phyloP scores from a whole-genome alignment of 2,329 filamentous ascomycete species.

The Penicillium concentricum region DNA sequence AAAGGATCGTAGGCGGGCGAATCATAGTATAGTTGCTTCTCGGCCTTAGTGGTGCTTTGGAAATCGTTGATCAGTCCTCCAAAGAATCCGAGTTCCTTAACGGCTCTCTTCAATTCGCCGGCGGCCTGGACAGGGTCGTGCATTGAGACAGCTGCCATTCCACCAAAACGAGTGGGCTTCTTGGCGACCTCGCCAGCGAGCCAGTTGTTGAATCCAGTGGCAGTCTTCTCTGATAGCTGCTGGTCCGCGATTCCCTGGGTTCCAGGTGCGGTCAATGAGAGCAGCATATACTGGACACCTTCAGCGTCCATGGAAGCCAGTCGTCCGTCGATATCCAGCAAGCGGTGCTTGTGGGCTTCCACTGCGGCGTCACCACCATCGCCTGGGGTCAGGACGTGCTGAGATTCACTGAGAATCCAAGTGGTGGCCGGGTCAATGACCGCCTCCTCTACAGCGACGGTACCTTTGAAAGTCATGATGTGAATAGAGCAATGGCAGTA shows the following conservation, averaged over 20 bases:
- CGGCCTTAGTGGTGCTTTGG: slow-evolving; percentile 55
- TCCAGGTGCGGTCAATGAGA: slow-evolving; percentile 46
- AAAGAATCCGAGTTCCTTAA: not conserved
- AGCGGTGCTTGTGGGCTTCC: too few species aligned
- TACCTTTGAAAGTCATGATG: too few species aligned
- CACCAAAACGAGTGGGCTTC: slow-evolving; percentile 13
- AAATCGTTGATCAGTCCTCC: slow-evolving; percentile 51
- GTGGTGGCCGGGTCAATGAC: too few species aligned
- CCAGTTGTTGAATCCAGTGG: slow-evolving; percentile 44
- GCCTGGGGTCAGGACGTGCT: too few species aligned
- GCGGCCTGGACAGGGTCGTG: slow-evolving; percentile 34
- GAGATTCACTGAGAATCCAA: too few species aligned
- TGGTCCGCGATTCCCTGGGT: slow-evolving; percentile 44
- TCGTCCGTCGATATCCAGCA: too few species aligned
- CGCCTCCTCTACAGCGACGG: too few species aligned
- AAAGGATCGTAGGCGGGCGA: slow-evolving; percentile 55
- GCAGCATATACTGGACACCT: slow-evolving; percentile 44
- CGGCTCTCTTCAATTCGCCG: slow-evolving; percentile 39
- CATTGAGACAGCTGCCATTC: slow-evolving; percentile 28
- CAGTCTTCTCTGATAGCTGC: slow-evolving; percentile 37
- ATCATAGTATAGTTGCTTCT: slow-evolving; percentile 62
- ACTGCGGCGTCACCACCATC: too few species aligned
- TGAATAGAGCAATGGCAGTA: too few species aligned
- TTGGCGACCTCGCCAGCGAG: slow-evolving; percentile 38
- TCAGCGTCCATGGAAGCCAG: slow-evolving; percentile 26